These are phyloP conservation scores for Heliosperma pusillum DNA, from an alignment of 148 eudicot species.

Conservation along the genomic window DNA sequence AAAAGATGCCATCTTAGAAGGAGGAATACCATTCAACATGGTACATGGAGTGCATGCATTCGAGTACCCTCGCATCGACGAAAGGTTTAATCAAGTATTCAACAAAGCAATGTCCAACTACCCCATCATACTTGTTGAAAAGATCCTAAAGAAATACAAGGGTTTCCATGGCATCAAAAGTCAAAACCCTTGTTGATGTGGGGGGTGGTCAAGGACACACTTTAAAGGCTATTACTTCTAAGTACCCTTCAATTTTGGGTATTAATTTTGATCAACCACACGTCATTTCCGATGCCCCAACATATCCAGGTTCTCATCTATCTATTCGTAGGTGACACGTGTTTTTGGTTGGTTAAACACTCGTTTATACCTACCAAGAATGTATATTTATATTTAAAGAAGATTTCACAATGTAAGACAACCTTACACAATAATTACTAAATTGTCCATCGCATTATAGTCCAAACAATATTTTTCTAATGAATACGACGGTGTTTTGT, in stretches of 20 bases:
- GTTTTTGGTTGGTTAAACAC: neutral
- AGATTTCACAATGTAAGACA: too few relatives aligned
- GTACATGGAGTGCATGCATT: constrained; percentile 33
- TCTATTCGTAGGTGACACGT: too few relatives aligned
- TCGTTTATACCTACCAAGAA: neutral
- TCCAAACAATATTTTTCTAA: neutral
- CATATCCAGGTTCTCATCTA: constrained; percentile 21
- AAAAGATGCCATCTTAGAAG: constrained; percentile 30
- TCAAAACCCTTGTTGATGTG: constrained; percentile 24
- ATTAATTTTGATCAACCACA: constrained; percentile 36
- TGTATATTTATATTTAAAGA: too few relatives aligned
- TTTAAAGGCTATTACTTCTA: constrained; percentile 22
- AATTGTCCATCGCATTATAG: neutral
- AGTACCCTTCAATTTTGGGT: constrained; percentile 26
- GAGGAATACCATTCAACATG: constrained; percentile 31
- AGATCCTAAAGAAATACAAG: constrained; percentile 23
- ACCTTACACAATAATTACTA: too few relatives aligned
- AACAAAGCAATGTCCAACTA: constrained; percentile 25
- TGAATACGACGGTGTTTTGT: too few relatives aligned
- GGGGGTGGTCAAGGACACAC: constrained; percentile 32
- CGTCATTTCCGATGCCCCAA: constrained; percentile 27
- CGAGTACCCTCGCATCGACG: constrained; percentile 28
- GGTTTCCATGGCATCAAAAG: constrained; percentile 24
- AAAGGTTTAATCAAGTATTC: constrained; percentile 32
- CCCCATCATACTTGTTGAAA: constrained; percentile 11